These are phyloP conservation scores for Aspergillus cristatus DNA, from an alignment of 495 filamentous ascomycete genomes.

Conservation along the genomic window DNA sequence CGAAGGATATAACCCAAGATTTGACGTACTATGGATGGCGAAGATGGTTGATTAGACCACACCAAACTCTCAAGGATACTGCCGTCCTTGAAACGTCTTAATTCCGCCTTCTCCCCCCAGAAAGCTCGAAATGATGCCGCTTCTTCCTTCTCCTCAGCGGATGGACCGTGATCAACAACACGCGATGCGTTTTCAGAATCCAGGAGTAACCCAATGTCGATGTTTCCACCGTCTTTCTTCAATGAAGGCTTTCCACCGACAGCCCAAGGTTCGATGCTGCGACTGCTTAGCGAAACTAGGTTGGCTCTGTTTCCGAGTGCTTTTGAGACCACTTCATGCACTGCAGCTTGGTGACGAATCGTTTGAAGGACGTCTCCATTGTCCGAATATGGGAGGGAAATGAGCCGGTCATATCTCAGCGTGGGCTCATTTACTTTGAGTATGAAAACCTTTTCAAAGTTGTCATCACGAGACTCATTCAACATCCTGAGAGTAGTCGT, in stretches of 20 bases:
- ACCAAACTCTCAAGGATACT: conserved; percentile 59
- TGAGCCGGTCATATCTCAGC: conserved; percentile 60
- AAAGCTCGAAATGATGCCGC: conserved; percentile 38
- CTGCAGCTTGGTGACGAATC: conserved; percentile 19
- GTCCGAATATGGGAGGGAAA: conserved; percentile 22
- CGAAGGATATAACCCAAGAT: conserved; percentile 66
- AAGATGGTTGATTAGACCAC: conserved; percentile 58
- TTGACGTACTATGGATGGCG: conserved; percentile 61
- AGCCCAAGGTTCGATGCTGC: conserved; percentile 28
- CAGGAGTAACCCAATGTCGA: conserved; percentile 61
- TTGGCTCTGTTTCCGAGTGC: conserved; percentile 69
- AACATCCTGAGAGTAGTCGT: conserved; percentile 59
- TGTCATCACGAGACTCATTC: conserved; percentile 62
- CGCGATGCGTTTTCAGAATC: conserved; percentile 61
- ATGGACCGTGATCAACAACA: conserved; percentile 75
- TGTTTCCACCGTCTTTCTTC: conserved; percentile 14
- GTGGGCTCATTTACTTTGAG: conserved; percentile 56
- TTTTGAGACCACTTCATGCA: conserved; percentile 53
- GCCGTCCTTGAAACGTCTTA: conserved; percentile 47
- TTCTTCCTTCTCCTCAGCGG: conserved; percentile 60
- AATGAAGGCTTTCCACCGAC: conserved; percentile 16
- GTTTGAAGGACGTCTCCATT: conserved; percentile 21
- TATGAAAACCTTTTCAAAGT: conserved; percentile 78
- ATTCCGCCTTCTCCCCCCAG: conserved; percentile 47
- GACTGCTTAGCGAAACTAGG: conserved; percentile 48